Conservation (phyloP, 768 basidiomycete genomes). For the Saitozyma sp. region DNA sequence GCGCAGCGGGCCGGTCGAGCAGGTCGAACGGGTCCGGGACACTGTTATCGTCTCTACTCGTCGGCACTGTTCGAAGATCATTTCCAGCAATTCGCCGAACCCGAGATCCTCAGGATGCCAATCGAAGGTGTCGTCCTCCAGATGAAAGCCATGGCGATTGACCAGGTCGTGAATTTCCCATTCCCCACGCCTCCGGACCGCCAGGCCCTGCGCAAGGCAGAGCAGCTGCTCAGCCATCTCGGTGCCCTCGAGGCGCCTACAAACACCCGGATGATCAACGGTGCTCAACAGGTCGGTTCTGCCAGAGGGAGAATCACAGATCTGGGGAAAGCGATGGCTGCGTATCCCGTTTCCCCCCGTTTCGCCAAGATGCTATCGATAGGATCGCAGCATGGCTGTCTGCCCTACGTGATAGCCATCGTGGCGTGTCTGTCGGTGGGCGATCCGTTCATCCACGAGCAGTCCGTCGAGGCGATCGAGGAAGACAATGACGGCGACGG, state of each 20-base stretch:
- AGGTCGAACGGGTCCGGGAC: slow-evolving; percentile 95
- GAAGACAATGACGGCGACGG: slow-evolving; percentile 54
- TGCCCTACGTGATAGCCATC: slow-evolving; percentile 87
- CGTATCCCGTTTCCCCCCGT: slow-evolving; percentile 90
- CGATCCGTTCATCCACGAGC: slow-evolving; percentile 90
- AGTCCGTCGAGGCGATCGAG: slow-evolving; percentile 53
- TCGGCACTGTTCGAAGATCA: slow-evolving; percentile 91
- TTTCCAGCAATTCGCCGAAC: slow-evolving; percentile 80
- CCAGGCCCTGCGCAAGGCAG: slow-evolving; percentile 70
- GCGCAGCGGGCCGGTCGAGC: slow-evolving; percentile 93
- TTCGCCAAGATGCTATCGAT: slow-evolving; percentile 95
- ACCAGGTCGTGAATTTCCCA: slow-evolving; percentile 93
- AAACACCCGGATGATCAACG: slow-evolving; percentile 41
- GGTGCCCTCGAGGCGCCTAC: slow-evolving; percentile 68
- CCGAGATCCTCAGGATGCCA: slow-evolving; percentile 92
- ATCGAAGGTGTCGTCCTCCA: slow-evolving; percentile 95
- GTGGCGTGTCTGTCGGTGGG: slow-evolving; percentile 91
- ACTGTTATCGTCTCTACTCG: slow-evolving; percentile 96
- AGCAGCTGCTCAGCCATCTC: slow-evolving; percentile 73
- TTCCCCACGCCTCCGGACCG: slow-evolving; percentile 95
- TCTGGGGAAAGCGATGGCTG: slow-evolving; percentile 85
- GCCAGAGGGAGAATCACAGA: slow-evolving; percentile 73
- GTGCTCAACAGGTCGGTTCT: slow-evolving; percentile 41
- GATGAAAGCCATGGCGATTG: slow-evolving; percentile 99
- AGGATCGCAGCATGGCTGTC: slow-evolving; percentile 78